These are phyloP conservation scores for Coemansia sp. DNA, from an alignment of 192 early-diverging fungal genomes.

Conservation along the genomic window DNA sequence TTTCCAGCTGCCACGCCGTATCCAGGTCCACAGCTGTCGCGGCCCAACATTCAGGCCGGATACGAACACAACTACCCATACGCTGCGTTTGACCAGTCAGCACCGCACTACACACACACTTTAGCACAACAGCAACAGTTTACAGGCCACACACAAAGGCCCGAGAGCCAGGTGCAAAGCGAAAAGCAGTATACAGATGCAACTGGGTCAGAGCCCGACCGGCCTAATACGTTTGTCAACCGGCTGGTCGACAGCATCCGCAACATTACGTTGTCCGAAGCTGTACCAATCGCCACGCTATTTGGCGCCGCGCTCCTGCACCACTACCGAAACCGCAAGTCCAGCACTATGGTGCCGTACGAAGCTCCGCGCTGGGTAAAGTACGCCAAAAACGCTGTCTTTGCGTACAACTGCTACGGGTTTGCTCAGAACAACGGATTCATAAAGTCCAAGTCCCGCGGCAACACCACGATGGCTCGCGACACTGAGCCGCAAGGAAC, in stretches of 20 bases:
- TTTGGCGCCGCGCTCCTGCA: slow-evolving; percentile 31
- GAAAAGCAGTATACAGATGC: background rate
- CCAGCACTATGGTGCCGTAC: slow-evolving; percentile 25
- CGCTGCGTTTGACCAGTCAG: background rate
- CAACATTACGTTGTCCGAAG: slow-evolving; percentile 14
- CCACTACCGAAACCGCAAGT: slow-evolving; percentile 23
- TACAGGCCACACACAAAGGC: background rate
- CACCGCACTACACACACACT: background rate
- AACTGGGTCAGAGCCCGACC: background rate
- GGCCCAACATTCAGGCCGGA: background rate
- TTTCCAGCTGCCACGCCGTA: background rate
- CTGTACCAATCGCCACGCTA: slow-evolving; percentile 25
- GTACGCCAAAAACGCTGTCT: slow-evolving; percentile 28
- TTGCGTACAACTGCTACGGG: slow-evolving; percentile 29
- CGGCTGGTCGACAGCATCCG: slow-evolving; percentile 32
- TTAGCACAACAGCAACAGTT: background rate
- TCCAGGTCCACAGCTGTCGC: background rate
- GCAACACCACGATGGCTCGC: background rate
- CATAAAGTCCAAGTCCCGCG: background rate
- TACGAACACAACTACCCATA: background rate
- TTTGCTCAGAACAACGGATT: slow-evolving; percentile 17
- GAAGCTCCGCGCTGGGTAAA: slow-evolving; percentile 36
- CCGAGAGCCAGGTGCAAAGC: background rate
- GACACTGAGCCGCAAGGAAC: background rate
- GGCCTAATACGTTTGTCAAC: slow-evolving; percentile 17